These are phyloP conservation scores for Papiliotrema fonsecae DNA, from an alignment of 1,284 basidiomycete genomes.

Conservation along the genomic window DNA sequence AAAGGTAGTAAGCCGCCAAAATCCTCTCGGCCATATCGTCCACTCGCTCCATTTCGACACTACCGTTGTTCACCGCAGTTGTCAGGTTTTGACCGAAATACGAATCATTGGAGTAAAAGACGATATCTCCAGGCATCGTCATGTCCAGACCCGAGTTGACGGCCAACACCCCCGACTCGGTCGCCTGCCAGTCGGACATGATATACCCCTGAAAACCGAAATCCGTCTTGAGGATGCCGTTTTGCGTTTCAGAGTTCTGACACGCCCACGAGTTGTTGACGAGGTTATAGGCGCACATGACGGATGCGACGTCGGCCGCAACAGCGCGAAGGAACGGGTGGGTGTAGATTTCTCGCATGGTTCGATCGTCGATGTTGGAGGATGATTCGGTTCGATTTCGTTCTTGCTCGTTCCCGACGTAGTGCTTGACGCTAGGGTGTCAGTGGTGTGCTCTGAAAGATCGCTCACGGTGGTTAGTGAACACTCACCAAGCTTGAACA, in stretches of 20 bases:
- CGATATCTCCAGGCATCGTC: slow-evolving; percentile 62
- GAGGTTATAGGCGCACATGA: slow-evolving; percentile 71
- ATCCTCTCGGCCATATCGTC: slow-evolving; percentile 63
- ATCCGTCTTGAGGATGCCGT: slow-evolving; percentile 68
- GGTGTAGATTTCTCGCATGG: slow-evolving; percentile 51
- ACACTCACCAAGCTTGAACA: slow-evolving; percentile 54
- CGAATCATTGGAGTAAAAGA: slow-evolving; percentile 43
- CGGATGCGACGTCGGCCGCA: slow-evolving; percentile 66
- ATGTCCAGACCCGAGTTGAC: slow-evolving; percentile 61
- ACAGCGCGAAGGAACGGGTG: slow-evolving; percentile 64
- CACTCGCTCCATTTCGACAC: slow-evolving; percentile 54
- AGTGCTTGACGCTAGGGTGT: slow-evolving; percentile 66
- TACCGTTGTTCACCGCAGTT: slow-evolving; percentile 55
- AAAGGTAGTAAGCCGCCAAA: slow-evolving; percentile 59
- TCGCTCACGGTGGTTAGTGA: too few species aligned
- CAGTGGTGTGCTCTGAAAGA: too few species aligned
- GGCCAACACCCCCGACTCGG: slow-evolving; percentile 54
- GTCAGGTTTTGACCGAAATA: slow-evolving; percentile 59
- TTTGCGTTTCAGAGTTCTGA: slow-evolving; percentile 63
- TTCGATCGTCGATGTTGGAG: slow-evolving; percentile 70
- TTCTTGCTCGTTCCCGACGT: slow-evolving; percentile 47
- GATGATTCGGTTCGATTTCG: slow-evolving; percentile 52
- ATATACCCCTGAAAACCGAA: slow-evolving; percentile 72
- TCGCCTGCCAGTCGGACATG: slow-evolving; percentile 64
- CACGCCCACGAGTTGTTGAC: slow-evolving; percentile 62